These are phyloP conservation scores for Diutina rugosa DNA, from an alignment of 1,139 yeast species.

Conservation along the genomic window DNA sequence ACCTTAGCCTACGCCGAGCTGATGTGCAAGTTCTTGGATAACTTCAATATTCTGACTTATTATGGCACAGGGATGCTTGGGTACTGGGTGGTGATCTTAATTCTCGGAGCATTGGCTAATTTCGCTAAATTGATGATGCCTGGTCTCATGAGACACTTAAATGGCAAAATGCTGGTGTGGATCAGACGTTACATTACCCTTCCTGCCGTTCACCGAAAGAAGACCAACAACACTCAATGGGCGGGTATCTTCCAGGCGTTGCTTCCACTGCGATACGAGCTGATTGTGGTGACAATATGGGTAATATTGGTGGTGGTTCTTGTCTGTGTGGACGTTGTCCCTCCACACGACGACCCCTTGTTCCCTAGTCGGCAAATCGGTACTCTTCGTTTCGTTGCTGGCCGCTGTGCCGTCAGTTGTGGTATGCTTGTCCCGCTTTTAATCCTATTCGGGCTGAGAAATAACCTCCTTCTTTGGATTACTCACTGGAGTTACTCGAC, in stretches of 20 bases:
- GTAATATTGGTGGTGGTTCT: background rate
- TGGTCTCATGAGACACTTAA: background rate
- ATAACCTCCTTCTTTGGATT: background rate
- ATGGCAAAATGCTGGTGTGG: background rate
- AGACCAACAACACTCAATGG: background rate
- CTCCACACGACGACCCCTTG: background rate
- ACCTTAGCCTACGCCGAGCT: background rate
- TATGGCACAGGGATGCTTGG: constrained; percentile 1
- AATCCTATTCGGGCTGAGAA: background rate
- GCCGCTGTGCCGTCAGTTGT: background rate
- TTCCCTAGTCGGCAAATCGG: background rate
- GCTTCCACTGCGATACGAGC: background rate
- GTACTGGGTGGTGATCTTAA: background rate
- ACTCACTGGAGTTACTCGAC: background rate
- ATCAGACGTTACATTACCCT: background rate
- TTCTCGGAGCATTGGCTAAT: background rate
- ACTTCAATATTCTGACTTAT: background rate
- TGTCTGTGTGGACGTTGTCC: background rate
- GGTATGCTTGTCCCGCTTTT: background rate
- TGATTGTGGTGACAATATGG: background rate
- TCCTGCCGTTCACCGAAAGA: background rate
- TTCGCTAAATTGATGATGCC: background rate
- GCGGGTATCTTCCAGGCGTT: background rate
- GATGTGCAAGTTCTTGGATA: background rate
- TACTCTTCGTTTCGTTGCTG: background rate